phyloP scores from a whole-genome alignment of 2,329 filamentous ascomycete genomes.

The Talaromyces sp. region DNA sequence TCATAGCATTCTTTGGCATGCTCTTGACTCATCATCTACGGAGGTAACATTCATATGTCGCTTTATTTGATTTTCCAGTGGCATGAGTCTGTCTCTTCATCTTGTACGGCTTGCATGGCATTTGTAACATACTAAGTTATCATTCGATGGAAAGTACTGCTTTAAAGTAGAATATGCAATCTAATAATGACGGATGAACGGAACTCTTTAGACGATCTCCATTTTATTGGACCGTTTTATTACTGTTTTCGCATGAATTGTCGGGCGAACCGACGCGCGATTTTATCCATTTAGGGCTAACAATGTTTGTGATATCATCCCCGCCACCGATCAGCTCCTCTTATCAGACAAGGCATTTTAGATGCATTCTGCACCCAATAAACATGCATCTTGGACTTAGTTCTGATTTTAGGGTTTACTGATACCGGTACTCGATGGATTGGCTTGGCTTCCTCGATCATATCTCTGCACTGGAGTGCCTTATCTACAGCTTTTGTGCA shows the following conservation, averaged over 20 bases:
- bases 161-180: not conserved
- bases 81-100: not conserved
- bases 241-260: too few species aligned
- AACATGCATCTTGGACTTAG: not conserved
- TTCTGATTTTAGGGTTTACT: not conserved
- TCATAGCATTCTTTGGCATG: conserved; percentile 8
- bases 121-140: not conserved
- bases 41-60: not conserved
- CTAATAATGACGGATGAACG: too few species aligned
- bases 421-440: not conserved
- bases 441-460: not conserved
- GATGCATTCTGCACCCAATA: not conserved
- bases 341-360: not conserved
- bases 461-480: not conserved
- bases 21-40: conserved; percentile 2
- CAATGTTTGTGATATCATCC: not conserved
- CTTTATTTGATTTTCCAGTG: not conserved
- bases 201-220: too few species aligned
- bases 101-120: not conserved
- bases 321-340: not conserved
- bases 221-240: too few species aligned
- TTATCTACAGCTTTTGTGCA: not conserved
- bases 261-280: not conserved
- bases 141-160: not conserved
- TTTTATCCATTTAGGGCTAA: not conserved